Evolutionary conservation across 2,329 filamentous ascomycete species (phyloP), one percentile per base, ranked within the genome.

Genomic region (Neonectria hederae): DNA sequence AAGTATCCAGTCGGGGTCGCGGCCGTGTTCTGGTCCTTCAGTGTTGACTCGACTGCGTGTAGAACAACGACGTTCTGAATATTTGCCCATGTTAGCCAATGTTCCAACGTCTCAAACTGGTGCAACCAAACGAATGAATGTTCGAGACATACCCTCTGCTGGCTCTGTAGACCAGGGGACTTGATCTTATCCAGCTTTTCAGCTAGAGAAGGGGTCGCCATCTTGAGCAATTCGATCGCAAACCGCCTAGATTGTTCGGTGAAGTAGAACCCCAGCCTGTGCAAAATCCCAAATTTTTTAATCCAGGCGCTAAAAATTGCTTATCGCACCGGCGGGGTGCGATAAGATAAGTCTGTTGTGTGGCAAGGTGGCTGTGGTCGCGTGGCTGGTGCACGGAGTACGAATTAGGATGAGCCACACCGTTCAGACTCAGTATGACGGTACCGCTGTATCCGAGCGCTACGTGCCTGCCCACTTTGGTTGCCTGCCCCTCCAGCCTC

Each of bases 151-250:
- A 96, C 94, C 87, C 94, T 93, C 80, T 97, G 90, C 82, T 97
- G 94, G 79, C 92, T 97, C 81, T 98, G 93, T 75, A 97, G 89
- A 81, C 97, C 97, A 61, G 96, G 96, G 77, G 92, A 96, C 82
- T 96, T 92, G 80, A 98, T 97, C 87, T 97, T 97, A 83, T 95
- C 92, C 78, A 99, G 89, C 85, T 94, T 97, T 84, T 97, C 95
- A 79, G 92, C 89, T 76, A 98, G 76, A 74, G 72, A 73, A 74
- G 69, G 71, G 69, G 84, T 82, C 73, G 82, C 76, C 85, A 87
- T 87, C 54, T 77, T 73, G 69, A 70, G 67, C 65, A 72, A 74
- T 74, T 67, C 65, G 69, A 73, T 73, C 68, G 71, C 64, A 71
- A 73, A 69, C 65, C 67, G 57, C 58, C 66, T 59, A 56, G 63